phyloP scores from a whole-genome alignment of 2,329 filamentous ascomycete genomes.

The Alternaria conjuncta region DNA sequence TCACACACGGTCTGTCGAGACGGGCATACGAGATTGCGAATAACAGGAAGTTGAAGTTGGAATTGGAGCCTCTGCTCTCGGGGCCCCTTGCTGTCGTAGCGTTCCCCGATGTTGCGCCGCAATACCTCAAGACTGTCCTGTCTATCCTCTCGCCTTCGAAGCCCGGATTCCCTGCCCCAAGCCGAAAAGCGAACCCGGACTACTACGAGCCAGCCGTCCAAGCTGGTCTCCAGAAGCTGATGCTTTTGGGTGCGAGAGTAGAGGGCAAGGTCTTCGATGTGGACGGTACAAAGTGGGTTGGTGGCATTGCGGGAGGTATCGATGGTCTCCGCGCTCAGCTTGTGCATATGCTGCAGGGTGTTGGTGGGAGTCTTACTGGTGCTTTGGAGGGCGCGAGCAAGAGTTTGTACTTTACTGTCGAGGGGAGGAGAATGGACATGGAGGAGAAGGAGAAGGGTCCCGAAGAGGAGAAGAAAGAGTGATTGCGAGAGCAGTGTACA shows the following conservation, averaged over 20 bases:
- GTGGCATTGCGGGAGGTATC: slow-evolving; percentile 80
- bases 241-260: slow-evolving; percentile 84
- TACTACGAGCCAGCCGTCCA: slow-evolving; percentile 84
- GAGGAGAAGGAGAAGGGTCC: slow-evolving; percentile 69
- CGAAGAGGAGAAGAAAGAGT: slow-evolving; percentile 21
- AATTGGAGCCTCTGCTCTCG: slow-evolving; percentile 76
- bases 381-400: slow-evolving; percentile 81
- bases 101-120: slow-evolving; percentile 82
- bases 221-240: slow-evolving; percentile 81
- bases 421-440: slow-evolving; percentile 79
- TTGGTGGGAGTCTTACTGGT: slow-evolving; percentile 77
- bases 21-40: slow-evolving; percentile 59
- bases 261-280: slow-evolving; percentile 85
- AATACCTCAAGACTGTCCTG: slow-evolving; percentile 81
- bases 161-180: slow-evolving; percentile 78
- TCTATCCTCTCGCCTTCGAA: slow-evolving; percentile 74
- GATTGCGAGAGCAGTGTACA: too few species aligned
- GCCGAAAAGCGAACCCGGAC: slow-evolving; percentile 74
- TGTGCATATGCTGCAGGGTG: slow-evolving; percentile 78
- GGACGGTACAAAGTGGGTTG: slow-evolving; percentile 72
- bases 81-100: slow-evolving; percentile 82
- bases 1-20: slow-evolving; percentile 66
- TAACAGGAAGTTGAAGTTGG: slow-evolving; percentile 61
- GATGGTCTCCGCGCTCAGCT: slow-evolving; percentile 82
- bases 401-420: slow-evolving; percentile 86